Evolutionary conservation across 805 yeast species (phyloP), one percentile per base, ranked within the genome.

Genomic region (Citeromyces matritensis): DNA sequence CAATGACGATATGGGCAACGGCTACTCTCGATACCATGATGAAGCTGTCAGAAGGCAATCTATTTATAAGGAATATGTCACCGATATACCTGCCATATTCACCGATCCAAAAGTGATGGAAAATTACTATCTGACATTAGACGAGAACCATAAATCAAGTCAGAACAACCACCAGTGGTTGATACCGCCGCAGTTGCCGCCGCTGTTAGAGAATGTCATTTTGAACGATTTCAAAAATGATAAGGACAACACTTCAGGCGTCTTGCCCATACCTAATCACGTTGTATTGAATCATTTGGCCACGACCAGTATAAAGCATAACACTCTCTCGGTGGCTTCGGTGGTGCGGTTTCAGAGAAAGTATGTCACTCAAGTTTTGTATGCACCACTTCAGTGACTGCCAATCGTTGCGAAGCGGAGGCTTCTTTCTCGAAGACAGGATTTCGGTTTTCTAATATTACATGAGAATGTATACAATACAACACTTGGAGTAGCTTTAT

Each of bases 101-200:
- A 76, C 83, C 3, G 93, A 81, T 42, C 86, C 91, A 3, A 70
- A 78, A 35, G 88, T 79, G 2, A 81, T 81, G 93, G 88, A 81
- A 47, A 85, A 79, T 42, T 81, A 81, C 45, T 81, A 81, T 44
- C 57, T 74, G 29, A 81, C 88, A 1, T 60, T 81, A 31, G 93
- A 81, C 45, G 71, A 70, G 42, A 70, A 77, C 28, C 76, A 74
- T 47, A 60, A 60, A 29, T 53, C 47, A 48, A 65, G 60, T 53
- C 74, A 52, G 55, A 71, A 57, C 60, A 75, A 61, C 65, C 57
- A 52, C 33, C 59, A 55, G 32, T 55, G 60, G 61, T 69, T 86
- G 33, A 84, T 93, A 21, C 97, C 98, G 13, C 98, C 98, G 14
- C 94, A 81, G 48, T 63, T 91, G 31, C 98, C 98, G 6, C 98